Base-by-base conservation (phyloP, 768 basidiomycete species). In the Hirschioporus abietinus region DNA sequence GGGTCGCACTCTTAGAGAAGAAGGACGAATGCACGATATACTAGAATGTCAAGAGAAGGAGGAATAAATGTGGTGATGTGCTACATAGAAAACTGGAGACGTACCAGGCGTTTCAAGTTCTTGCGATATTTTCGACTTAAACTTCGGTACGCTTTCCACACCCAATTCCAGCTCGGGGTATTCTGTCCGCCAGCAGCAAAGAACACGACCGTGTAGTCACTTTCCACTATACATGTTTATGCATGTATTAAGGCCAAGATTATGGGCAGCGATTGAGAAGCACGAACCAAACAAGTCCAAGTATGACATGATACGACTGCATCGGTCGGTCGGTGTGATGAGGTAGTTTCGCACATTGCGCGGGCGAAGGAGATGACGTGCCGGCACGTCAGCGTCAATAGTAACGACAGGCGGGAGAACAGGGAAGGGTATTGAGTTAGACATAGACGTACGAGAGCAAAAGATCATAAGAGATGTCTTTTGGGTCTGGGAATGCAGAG, bases 101-200 rank as follows among this genome's bases (percentile, higher is more conserved):
- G 65, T 68, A 91, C 92, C 76, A 95, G 73, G 72, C 87, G 86
- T 76, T 95, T 95, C 66, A 95, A 76, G 72, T 95, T 93, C 80
- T 95, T 95, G 64, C 93, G 84, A 73, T 93, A 95, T 75, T 92
- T 93, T 64, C 90, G 81, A 73, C 83, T 92, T 60, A 91, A 78
- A 72, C 89, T 89, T 25, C 92, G 83, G 75, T 94, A 94, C 0
- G 92, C 91, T 72, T 91, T 93, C 93, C 93, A 95, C 10, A 95
- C 84, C 93, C 93, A 95, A 70, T 88, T 91, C 92, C 92, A 94
- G 26, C 84, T 83, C 6, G 93, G 93, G 1, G 86, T 84, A 76
- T 93, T 81, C 68, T 79, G 81, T 7, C 86, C 86, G 26, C 92
- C 93, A 1, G 93, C 90, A 27, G 93, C 91, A 69, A 95, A 91